Evolutionary conservation across 2,329 filamentous ascomycete species (phyloP), one percentile per base, ranked within the genome.

Genomic region (Neofusicoccum cordaticola): DNA sequence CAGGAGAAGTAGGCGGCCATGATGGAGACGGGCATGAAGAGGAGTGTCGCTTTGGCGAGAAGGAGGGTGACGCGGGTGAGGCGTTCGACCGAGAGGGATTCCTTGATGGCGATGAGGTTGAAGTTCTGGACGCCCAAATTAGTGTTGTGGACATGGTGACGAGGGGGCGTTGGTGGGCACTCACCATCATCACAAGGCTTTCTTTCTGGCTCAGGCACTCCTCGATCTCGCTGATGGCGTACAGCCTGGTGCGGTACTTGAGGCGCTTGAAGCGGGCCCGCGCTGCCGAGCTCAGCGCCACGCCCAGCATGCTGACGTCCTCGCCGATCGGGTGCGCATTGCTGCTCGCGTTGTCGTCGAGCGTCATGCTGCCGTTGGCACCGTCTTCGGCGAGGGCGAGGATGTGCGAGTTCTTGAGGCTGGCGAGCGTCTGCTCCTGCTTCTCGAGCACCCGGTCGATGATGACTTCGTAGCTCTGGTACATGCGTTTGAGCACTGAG

Each of bases 1-100:
- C 88, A 83, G 5, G 86, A 88, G 74, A 92, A 93, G 75, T 92
- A 93, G 37, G 82, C 86, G 3, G 89, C 91, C 85, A 92, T 88
- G 56, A 92, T 83, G 68, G 85, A 89, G 66, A 92, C 88, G 0
- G 90, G 90, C 63, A 92, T 81, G 77, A 93, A 93, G 60, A 92
- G 80, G 45, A 92, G 90, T 12, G 88, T 90, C 5, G 90, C 85
- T 73, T 93, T 92, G 52, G 89, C 89, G 11, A 93, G 81, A 4
- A 93, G 79, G 4, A 91, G 86, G 3, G 90, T 90, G 67, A 89
- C 88, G 65, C 89, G 82, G 0, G 89, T 92, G 19, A 93, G 82
- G 19, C 88, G 84, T 66, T 91, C 89, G 11, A 91, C 90, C 3
- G 87, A 86, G 68, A 87, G 85, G 0, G 89, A 90, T 74, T 92